phyloP scores from a whole-genome alignment of 2,329 filamentous ascomycete genomes.

The Aspergillus pseudoterreus region DNA sequence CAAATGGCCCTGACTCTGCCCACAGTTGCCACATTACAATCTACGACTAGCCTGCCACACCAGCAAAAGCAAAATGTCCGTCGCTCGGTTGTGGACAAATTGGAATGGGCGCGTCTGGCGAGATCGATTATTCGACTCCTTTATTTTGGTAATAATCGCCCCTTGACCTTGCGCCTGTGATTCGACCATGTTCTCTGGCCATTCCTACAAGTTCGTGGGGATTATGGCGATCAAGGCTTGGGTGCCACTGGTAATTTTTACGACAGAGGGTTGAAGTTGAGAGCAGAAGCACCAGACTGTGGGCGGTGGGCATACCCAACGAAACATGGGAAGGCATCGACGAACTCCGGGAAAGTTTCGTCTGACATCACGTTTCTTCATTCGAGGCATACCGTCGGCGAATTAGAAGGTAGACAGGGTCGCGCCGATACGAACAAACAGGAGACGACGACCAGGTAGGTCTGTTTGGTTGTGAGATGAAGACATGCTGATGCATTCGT shows the following conservation, averaged over 20 bases:
- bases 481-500: not conserved
- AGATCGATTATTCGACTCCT: not conserved
- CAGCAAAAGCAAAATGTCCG: slow-evolving; percentile 9
- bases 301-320: not conserved
- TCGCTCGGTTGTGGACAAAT: slow-evolving; percentile 3
- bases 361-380: not conserved
- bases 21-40: slow-evolving; percentile 14
- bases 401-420: not conserved
- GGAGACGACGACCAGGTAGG: not conserved
- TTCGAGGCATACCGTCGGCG: not conserved
- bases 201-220: not conserved
- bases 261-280: too few species aligned
- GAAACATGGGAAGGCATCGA: too few species aligned
- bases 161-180: not conserved
- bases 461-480: not conserved
- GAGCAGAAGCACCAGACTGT: not conserved
- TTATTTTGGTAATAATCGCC: not conserved
- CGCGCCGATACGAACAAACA: not conserved
- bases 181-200: not conserved
- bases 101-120: not conserved
- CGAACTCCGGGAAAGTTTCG: not conserved
- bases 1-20: slow-evolving; percentile 7
- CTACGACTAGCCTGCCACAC: slow-evolving; percentile 6
- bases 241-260: too few species aligned
- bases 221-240: too few species aligned